Evolutionary conservation across 2,329 filamentous ascomycete genomes (phyloP).

Genomic region (Tolypocladium cylindrosporum): DNA sequence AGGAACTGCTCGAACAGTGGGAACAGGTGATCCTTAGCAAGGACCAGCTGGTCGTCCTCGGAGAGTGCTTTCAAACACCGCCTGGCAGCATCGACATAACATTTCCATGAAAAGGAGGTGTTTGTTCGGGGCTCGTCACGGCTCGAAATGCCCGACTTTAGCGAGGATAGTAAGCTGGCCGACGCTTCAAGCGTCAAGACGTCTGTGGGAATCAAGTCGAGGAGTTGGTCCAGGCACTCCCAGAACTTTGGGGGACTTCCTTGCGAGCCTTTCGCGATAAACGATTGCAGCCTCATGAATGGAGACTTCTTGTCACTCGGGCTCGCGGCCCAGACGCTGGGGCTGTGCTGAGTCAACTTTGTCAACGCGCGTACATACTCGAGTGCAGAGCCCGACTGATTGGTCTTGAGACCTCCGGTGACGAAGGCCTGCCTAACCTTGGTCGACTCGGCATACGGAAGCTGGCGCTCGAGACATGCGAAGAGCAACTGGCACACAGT

Average conservation of each 20-base stretch:
- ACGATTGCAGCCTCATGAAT: slow-evolving; percentile 51
- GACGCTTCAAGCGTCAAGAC: slow-evolving; percentile 37
- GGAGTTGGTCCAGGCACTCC: slow-evolving; percentile 53
- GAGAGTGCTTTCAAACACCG: slow-evolving; percentile 39
- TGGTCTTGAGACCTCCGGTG: slow-evolving; percentile 60
- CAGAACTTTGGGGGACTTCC: slow-evolving; percentile 65
- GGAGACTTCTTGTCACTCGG: slow-evolving; percentile 41
- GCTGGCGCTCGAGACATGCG: slow-evolving; percentile 35
- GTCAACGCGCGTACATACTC: slow-evolving; percentile 61
- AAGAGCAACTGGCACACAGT: slow-evolving; percentile 41
- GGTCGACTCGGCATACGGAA: slow-evolving; percentile 38
- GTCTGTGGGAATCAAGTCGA: slow-evolving; percentile 48
- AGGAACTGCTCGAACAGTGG: slow-evolving; percentile 47
- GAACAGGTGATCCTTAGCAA: slow-evolving; percentile 41
- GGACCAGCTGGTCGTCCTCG: slow-evolving; percentile 31
- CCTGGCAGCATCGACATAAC: slow-evolving; percentile 58
- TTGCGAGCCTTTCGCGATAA: slow-evolving; percentile 78
- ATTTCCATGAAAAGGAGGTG: slow-evolving; percentile 59
- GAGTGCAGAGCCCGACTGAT: slow-evolving; percentile 63
- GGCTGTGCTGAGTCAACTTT: slow-evolving; percentile 52
- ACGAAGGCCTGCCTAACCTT: slow-evolving; percentile 53
- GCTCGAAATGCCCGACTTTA: slow-evolving; percentile 60
- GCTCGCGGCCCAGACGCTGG: slow-evolving; percentile 61
- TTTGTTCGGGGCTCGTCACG: slow-evolving; percentile 68
- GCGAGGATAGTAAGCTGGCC: slow-evolving; percentile 51